These are phyloP conservation scores for Corchorus olitorius DNA, from an alignment of 345 rosid genomes.

Conservation along the genomic window DNA sequence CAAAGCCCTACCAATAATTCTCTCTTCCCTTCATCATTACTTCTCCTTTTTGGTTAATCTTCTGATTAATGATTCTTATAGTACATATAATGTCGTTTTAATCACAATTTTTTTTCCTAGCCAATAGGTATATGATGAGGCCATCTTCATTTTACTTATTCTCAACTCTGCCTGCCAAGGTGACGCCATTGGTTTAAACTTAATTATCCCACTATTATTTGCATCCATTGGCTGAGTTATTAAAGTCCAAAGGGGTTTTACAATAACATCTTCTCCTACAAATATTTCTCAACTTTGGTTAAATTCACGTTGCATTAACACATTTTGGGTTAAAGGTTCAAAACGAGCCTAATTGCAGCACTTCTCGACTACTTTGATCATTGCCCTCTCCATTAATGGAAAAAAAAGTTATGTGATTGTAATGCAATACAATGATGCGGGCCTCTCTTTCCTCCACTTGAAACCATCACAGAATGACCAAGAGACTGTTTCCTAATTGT, in stretches of 20 bases:
- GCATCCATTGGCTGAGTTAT: neutral
- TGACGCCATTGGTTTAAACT: neutral
- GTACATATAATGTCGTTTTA: constrained; percentile 4
- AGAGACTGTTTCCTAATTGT: neutral
- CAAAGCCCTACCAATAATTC: neutral
- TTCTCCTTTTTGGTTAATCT: constrained; percentile 27
- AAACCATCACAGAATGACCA: neutral
- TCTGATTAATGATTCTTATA: constrained; percentile 28
- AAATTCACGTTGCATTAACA: neutral
- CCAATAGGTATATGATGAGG: too few relatives aligned
- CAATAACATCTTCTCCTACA: too few relatives aligned
- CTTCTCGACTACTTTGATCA: neutral
- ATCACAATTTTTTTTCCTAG: neutral
- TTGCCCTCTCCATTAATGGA: neutral
- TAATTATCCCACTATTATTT: neutral
- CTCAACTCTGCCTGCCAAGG: neutral
- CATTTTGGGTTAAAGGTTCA: neutral
- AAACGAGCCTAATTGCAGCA: neutral
- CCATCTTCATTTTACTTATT: neutral
- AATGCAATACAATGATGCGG: neutral
- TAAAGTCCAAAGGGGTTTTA: too few relatives aligned
- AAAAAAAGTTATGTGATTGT: constrained; percentile 2
- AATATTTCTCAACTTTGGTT: too few relatives aligned
- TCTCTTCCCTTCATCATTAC: constrained; percentile 25
- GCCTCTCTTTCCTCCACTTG: neutral